Evolutionary conservation across 2,329 filamentous ascomycete genomes (phyloP), one percentile per base, ranked within the genome.

Genomic region (Pestalotiopsis sp.): DNA sequence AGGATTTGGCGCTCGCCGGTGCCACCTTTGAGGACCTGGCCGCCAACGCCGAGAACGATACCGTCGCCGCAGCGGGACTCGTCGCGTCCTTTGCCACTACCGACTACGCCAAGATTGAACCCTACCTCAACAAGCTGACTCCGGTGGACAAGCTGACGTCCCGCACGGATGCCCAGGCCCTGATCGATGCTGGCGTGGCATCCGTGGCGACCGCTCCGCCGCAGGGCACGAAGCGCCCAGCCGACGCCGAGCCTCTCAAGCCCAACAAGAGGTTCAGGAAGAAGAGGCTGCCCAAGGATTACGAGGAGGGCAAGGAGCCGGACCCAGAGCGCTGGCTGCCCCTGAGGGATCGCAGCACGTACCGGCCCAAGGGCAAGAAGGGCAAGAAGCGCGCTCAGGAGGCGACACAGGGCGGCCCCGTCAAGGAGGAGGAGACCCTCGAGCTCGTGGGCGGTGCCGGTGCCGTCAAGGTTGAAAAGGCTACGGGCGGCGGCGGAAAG

Each of bases 301-400:
- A 89, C 75, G 92, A 94, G 68, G 87, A 92, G 65, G 88, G 86
- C 73, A 97, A 94, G 84, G 90, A 89, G 71, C 88, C 93, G 40
- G 96, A 99, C 78, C 91, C 94, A 0, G 96, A 99, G 81, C 87
- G 96, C 70, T 99, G 96, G 96, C 81, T 99, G 69, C 95, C 96
- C 13, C 84, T 98, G 75, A 90, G 92, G 65, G 96, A 99, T 78
- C 88, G 96, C 67, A 96, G 92, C 73, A 92, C 89, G 55, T 99
- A 97, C 80, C 85, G 92, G 61, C 94, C 94, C 7, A 97, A 96
- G 83, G 94, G 94, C 5, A 94, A 92, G 83, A 97, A 97, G 85
- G 93, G 93, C 66, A 95, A 94, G 85, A 91, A 94, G 86, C 92
- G 91, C 81, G 90, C 89, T 4, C 84, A 86, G 69, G 92, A 93